phyloP scores from a whole-genome alignment of 23 red algal species.

The Chondrus crispus region DNA sequence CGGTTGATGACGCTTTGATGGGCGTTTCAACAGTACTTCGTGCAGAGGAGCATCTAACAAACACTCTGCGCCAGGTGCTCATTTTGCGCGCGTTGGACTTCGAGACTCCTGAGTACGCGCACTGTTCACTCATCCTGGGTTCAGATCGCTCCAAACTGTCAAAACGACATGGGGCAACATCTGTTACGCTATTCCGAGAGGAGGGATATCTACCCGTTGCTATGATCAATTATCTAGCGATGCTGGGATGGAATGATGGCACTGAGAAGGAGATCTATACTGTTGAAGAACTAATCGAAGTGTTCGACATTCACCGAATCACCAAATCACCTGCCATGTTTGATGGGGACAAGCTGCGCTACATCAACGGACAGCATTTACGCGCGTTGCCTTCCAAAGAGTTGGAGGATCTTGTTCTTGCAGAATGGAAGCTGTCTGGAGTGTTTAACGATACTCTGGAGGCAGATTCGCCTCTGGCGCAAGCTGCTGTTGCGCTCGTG shows the following conservation, averaged over 20 bases:
- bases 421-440: conserved; percentile 47
- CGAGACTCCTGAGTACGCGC: conserved; percentile 83
- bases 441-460: conserved; percentile 35
- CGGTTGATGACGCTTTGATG: conserved; percentile 98
- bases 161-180: conserved; percentile 95
- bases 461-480: conserved; percentile 4
- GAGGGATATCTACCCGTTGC: conserved; percentile 95
- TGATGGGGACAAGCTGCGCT: conserved; percentile 90
- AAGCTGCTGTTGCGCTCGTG: conserved; percentile 47
- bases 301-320: conserved; percentile 85
- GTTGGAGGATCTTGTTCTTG: conserved; percentile 39
- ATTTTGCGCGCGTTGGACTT: conserved; percentile 90
- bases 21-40: conserved; percentile 92
- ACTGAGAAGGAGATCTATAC: conserved; percentile 95
- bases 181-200: conserved; percentile 78
- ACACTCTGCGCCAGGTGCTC: conserved; percentile 90
- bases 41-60: conserved; percentile 98
- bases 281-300: conserved; percentile 74
- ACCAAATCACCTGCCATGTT: conserved; percentile 93
- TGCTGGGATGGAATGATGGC: conserved; percentile 97
- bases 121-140: conserved; percentile 92
- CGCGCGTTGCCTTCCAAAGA: conserved; percentile 66
- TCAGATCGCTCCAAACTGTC: conserved; percentile 86
- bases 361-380: conserved; percentile 95
- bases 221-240: conserved; percentile 95